phyloP scores from a whole-genome alignment of 140 eudicot genomes.

The Anethum foeniculum region DNA sequence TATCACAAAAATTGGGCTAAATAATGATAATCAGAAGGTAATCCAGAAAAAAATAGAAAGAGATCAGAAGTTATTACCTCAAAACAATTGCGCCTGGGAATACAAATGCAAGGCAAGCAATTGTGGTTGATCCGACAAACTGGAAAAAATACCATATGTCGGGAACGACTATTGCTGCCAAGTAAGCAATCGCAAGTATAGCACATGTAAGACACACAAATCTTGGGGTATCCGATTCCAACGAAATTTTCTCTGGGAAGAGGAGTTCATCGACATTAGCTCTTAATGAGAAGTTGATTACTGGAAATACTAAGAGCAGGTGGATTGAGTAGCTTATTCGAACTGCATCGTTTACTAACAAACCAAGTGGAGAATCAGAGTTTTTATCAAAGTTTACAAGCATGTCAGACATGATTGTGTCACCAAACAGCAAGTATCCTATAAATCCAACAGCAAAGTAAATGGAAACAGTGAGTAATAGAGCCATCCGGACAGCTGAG shows the following conservation, averaged over 20 bases:
- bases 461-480: conserved; percentile 50
- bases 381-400: conserved; percentile 71
- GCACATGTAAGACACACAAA: conserved; percentile 53
- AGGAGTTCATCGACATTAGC: conserved; percentile 71
- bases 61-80: conserved; percentile 32
- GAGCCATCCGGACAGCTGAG: conserved; percentile 59
- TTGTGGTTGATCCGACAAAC: conserved; percentile 84
- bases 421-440: conserved; percentile 88
- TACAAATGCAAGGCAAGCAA: conserved; percentile 66
- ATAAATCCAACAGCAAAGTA: conserved; percentile 86
- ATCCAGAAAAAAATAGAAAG: not conserved
- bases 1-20: not conserved
- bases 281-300: conserved; percentile 61
- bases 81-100: conserved; percentile 80
- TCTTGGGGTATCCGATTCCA: conserved; percentile 43
- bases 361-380: conserved; percentile 45
- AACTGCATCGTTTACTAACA: conserved; percentile 53
- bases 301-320: conserved; percentile 82
- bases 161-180: conserved; percentile 74
- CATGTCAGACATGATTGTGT: conserved; percentile 84
- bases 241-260: conserved; percentile 40
- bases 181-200: conserved; percentile 42
- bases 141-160: conserved; percentile 94
- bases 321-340: conserved; percentile 83
- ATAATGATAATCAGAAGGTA: not conserved